Conservation (phyloP, 805 yeast species). For the Kodamaea fukazawae region DNA sequence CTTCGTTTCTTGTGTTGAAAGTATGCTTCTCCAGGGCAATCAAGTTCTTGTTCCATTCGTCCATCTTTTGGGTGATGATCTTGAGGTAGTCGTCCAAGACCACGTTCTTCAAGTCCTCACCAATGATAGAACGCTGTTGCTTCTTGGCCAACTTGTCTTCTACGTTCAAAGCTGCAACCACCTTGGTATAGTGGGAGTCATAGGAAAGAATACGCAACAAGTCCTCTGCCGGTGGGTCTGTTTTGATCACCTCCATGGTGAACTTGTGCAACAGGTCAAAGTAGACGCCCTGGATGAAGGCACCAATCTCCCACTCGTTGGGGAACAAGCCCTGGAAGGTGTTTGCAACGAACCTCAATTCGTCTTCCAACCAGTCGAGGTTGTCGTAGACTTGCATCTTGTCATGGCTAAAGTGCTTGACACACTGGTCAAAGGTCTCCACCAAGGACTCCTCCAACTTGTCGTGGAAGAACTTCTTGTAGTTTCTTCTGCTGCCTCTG, state of each 20-base stretch:
- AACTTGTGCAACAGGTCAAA: slow-evolving; percentile 63
- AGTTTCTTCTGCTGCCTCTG: slow-evolving; percentile 50
- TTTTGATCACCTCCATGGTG: slow-evolving; percentile 58
- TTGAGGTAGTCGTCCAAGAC: slow-evolving; percentile 76
- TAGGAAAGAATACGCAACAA: slow-evolving; percentile 73
- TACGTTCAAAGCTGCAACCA: slow-evolving; percentile 26
- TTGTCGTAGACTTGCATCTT: slow-evolving; percentile 63
- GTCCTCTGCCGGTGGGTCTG: slow-evolving; percentile 77
- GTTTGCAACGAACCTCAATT: slow-evolving; percentile 61
- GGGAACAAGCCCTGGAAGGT: slow-evolving; percentile 66
- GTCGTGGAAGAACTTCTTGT: slow-evolving; percentile 57
- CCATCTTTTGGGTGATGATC: slow-evolving; percentile 68
- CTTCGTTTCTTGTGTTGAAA: slow-evolving; percentile 55
- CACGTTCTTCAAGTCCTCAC: slow-evolving; percentile 68
- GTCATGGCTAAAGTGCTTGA: slow-evolving; percentile 47
- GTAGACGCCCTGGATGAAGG: slow-evolving; percentile 60
- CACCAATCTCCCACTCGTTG: slow-evolving; percentile 66
- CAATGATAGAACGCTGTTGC: slow-evolving; percentile 53
- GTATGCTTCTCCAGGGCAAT: slow-evolving; percentile 62
- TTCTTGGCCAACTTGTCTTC: slow-evolving; percentile 37
- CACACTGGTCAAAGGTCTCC: slow-evolving; percentile 67
- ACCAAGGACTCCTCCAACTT: slow-evolving; percentile 58
- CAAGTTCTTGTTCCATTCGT: slow-evolving; percentile 79
- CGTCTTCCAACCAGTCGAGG: slow-evolving; percentile 81
- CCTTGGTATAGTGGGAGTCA: slow-evolving; percentile 60